A percentile compares a stretch with the other conserved stretches of the same genome.
Evolutionary conservation across 148 eudicot genomes (phyloP).

Genomic region (Dianthus caryophyllus): DNA sequence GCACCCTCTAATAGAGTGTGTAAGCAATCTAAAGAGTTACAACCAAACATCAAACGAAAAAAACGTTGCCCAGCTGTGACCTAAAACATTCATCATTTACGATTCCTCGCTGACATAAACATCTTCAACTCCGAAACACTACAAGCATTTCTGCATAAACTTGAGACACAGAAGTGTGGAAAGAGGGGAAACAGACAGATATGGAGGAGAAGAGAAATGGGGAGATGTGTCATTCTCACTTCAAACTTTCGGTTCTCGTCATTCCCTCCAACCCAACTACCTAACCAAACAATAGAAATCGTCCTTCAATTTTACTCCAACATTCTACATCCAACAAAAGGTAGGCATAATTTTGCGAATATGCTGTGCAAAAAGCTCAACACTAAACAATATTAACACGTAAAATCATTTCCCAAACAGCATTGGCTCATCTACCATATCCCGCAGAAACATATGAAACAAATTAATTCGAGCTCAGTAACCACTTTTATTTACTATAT

Average conservation of each 20-base stretch:
- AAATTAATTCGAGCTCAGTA: too few species aligned
- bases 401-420: too few species aligned
- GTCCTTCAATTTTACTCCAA: too few species aligned
- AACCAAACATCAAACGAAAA: neutral
- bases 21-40: neutral
- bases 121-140: neutral
- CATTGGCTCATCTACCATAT: too few species aligned
- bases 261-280: neutral
- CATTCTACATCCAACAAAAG: too few species aligned
- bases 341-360: too few species aligned
- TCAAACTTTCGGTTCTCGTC: neutral
- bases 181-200: too few species aligned
- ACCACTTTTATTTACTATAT: too few species aligned
- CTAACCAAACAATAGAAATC: neutral
- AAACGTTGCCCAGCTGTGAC: neutral
- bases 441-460: too few species aligned
- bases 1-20: neutral
- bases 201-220: neutral
- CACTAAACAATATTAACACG: too few species aligned
- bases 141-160: neutral
- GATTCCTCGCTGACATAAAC: neutral
- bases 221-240: neutral
- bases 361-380: too few species aligned
- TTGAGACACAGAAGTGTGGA: too few species aligned
- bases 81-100: neutral